phyloP scores from a whole-genome alignment of 768 basidiomycete genomes.

The Suillus occidentalis region DNA sequence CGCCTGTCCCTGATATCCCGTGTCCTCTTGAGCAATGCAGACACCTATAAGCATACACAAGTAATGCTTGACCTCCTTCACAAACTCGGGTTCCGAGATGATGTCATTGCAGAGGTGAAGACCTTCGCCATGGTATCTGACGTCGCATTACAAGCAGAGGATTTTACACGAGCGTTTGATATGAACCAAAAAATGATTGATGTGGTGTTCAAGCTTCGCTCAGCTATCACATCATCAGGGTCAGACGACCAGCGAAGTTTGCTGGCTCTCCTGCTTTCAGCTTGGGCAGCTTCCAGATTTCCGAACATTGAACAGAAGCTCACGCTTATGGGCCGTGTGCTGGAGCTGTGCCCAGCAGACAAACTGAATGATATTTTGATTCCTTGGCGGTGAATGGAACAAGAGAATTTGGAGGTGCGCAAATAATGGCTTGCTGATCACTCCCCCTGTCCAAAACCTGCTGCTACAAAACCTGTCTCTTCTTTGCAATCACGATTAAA shows the following conservation, averaged over 20 bases:
- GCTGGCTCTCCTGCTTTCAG: slow-evolving; percentile 89
- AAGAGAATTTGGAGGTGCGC: slow-evolving; percentile 55
- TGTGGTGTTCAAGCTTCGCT: slow-evolving; percentile 51
- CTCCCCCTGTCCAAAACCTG: slow-evolving; percentile 16
- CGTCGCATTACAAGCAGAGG: slow-evolving; percentile 79
- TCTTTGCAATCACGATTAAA: slow-evolving; percentile 65
- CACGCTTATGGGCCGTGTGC: slow-evolving; percentile 71
- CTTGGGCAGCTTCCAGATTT: slow-evolving; percentile 84
- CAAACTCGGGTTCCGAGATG: slow-evolving; percentile 80
- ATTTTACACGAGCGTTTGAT: slow-evolving; percentile 74
- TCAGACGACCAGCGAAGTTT: slow-evolving; percentile 62
- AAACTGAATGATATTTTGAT: slow-evolving; percentile 72
- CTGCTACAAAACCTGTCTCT: slow-evolving; percentile 39
- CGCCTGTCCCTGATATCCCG: slow-evolving; percentile 84
- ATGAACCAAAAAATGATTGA: slow-evolving; percentile 72
- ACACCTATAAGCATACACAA: slow-evolving; percentile 90
- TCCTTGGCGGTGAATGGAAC: slow-evolving; percentile 76
- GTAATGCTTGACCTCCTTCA: slow-evolving; percentile 87
- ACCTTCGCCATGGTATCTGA: slow-evolving; percentile 89
- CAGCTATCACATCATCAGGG: slow-evolving; percentile 23
- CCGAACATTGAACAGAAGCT: slow-evolving; percentile 64
- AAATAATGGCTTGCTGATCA: slow-evolving; percentile 40
- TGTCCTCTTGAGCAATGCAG: slow-evolving; percentile 79
- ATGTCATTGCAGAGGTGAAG: slow-evolving; percentile 77
- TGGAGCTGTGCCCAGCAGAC: slow-evolving; percentile 85